Evolutionary conservation across 208 protist genomes (phyloP).

Genomic region (Endotrypanum monterogeii): DNA sequence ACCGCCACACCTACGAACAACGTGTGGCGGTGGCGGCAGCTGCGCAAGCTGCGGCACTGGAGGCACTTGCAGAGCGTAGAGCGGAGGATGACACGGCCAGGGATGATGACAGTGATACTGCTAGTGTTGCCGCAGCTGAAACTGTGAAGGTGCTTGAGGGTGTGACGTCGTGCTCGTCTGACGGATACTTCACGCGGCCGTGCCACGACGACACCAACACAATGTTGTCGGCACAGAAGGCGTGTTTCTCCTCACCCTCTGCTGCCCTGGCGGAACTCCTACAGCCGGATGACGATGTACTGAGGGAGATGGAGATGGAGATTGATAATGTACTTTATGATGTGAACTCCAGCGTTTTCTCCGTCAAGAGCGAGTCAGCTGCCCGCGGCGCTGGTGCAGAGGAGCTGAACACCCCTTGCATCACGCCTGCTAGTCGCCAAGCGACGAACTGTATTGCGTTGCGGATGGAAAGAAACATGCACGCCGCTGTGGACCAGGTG

Average conservation of each 20-base stretch:
- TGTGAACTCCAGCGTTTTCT: constrained; percentile 9
- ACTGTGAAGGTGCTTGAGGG: constrained; percentile 28
- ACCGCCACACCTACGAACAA: constrained; percentile 55
- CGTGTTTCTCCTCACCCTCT: not conserved
- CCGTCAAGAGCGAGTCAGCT: not conserved
- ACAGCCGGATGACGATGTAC: constrained; percentile 67
- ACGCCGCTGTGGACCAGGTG: constrained; percentile 34
- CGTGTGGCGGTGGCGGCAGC: constrained; percentile 33
- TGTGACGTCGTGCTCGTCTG: constrained; percentile 13
- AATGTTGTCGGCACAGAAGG: not conserved
- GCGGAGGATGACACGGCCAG: not conserved
- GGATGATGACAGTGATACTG: not conserved
- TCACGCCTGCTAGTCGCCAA: constrained; percentile 3
- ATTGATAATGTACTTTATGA: constrained; percentile 62
- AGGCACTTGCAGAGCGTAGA: constrained; percentile 3
- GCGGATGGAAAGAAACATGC: constrained; percentile 32
- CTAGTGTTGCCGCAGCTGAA: constrained; percentile 4
- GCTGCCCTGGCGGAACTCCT: constrained; percentile 29
- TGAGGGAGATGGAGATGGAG: constrained; percentile 79
- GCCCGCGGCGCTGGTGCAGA: not conserved
- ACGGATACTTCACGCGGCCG: not conserved
- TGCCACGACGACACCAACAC: not conserved
- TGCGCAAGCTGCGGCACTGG: constrained; percentile 31
- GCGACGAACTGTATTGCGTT: constrained; percentile 22
- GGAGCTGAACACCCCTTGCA: not conserved